These are phyloP conservation scores for Fusarium proliferatum DNA, from an alignment of 2,329 filamentous ascomycete species.

Conservation along the genomic window DNA sequence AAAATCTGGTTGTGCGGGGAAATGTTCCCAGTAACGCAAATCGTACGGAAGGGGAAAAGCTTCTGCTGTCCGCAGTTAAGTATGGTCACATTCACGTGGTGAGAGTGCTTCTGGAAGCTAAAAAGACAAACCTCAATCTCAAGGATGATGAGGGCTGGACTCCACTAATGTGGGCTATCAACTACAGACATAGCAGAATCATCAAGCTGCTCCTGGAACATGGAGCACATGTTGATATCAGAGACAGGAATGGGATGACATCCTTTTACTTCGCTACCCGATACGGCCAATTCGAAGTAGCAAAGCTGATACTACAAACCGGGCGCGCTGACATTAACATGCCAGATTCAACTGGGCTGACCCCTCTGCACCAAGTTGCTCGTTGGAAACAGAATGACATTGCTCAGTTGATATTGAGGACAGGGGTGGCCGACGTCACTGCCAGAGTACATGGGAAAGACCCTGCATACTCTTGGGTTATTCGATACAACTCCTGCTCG, in stretches of 20 bases:
- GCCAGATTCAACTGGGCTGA: background rate
- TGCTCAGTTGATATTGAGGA: background rate
- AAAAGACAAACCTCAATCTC: accelerated
- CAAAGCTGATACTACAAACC: background rate
- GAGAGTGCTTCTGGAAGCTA: background rate
- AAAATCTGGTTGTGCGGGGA: accelerated
- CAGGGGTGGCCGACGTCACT: background rate
- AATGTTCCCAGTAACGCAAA: accelerated
- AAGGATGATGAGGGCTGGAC: background rate
- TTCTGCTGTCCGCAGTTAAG: background rate
- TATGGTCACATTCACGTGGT: background rate
- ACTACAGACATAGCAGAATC: accelerated
- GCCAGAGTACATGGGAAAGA: background rate
- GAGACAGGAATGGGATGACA: background rate
- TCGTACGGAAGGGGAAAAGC: background rate
- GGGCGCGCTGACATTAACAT: background rate
- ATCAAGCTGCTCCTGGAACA: background rate
- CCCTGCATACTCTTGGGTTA: background rate
- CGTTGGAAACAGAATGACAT: background rate
- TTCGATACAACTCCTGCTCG: background rate
- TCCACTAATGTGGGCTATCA: background rate
- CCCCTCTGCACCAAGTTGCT: background rate
- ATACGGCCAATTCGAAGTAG: background rate
- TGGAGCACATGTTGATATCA: background rate
- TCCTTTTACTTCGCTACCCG: background rate